Conservation (phyloP, 768 basidiomycete genomes). For the Hypsizygus marmoreus region DNA sequence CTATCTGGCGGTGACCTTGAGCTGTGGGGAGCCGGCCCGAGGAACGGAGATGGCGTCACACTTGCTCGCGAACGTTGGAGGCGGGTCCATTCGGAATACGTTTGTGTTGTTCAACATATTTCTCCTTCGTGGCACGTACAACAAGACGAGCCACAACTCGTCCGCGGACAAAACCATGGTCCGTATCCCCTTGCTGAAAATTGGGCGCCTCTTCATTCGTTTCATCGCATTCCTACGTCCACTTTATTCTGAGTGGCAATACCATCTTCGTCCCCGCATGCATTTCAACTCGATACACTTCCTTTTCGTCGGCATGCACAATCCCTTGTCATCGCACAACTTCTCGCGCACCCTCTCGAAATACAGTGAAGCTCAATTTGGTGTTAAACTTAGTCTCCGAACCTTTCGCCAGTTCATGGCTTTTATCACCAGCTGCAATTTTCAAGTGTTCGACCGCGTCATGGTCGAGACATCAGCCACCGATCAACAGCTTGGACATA, state of each 20-base stretch:
- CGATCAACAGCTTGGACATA: slow-evolving; percentile 14
- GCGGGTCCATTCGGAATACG: slow-evolving; percentile 18
- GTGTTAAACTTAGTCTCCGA: neutral
- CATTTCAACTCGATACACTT: neutral
- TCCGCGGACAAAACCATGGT: slow-evolving; percentile 9
- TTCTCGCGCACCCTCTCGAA: neutral
- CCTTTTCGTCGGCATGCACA: slow-evolving; percentile 6
- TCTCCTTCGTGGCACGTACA: slow-evolving; percentile 8
- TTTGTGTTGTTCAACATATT: slow-evolving; percentile 12
- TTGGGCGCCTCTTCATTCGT: slow-evolving; percentile 11
- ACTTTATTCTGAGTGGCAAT: slow-evolving; percentile 9
- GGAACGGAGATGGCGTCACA: slow-evolving; percentile 19
- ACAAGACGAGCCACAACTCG: slow-evolving; percentile 9
- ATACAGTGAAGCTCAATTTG: neutral
- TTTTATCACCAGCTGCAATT: slow-evolving; percentile 4
- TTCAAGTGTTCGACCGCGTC: neutral
- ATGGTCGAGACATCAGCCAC: neutral
- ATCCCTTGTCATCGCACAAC: neutral
- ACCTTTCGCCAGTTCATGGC: slow-evolving; percentile 1
- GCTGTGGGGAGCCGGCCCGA: slow-evolving; percentile 18
- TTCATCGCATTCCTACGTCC: slow-evolving; percentile 12
- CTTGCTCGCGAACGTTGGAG: slow-evolving; percentile 15
- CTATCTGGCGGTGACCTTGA: too few relatives aligned
- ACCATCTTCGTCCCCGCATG: slow-evolving; percentile 3
- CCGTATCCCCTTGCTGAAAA: slow-evolving; percentile 11